Evolutionary conservation across 2,329 filamentous ascomycete species (phyloP), one percentile per base, ranked within the genome.

Genomic region (Apiospora koreana): DNA sequence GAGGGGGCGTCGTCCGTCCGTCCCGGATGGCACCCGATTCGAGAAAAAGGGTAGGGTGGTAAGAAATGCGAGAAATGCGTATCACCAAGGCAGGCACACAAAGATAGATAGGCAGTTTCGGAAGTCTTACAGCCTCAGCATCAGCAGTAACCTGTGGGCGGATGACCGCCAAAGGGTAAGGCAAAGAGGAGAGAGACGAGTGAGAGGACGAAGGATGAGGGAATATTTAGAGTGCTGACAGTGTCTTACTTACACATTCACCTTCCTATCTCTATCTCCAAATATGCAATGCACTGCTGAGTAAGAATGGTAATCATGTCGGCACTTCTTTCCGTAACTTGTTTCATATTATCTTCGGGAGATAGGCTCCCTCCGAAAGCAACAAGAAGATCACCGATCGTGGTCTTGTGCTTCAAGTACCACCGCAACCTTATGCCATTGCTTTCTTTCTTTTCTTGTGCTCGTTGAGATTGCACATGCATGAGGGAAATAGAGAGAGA

Each of bases 211-310:
- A 43, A 16, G 41, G 14, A 16, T 21, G 16, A 35, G 28, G 54
- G 28, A 28, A 62, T 62, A 38, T 62, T 38, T 62, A 62, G 54
- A 62, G 54, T 62, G 54, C 54, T 62, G 28, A 62, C 54, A 58
- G 31, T 38, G 54, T 62, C 54, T 62, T 62, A 62, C 54, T 10
- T 28, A 3, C 4, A n/a, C 1, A 25, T 25, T 12, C 38, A 43
- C 41, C 48, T 54, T 35, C 28, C 28, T 35, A n/a, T 38, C 8
- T n/a, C 12, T 38, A 7, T 62, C 54, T 38, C 54, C 54, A 62
- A 62, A 38, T 62, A 62, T 62, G 31, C 54, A 38, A 12, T 46
- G 43, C 43, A 43, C 41, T 62, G 54, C 54, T 62, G 54, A 62
- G 54, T 62, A 38, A 43, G 41, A 43, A 43, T 12, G 16, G n/a